Conservation (phyloP, 116 monocot species). For the Zostera marina region DNA sequence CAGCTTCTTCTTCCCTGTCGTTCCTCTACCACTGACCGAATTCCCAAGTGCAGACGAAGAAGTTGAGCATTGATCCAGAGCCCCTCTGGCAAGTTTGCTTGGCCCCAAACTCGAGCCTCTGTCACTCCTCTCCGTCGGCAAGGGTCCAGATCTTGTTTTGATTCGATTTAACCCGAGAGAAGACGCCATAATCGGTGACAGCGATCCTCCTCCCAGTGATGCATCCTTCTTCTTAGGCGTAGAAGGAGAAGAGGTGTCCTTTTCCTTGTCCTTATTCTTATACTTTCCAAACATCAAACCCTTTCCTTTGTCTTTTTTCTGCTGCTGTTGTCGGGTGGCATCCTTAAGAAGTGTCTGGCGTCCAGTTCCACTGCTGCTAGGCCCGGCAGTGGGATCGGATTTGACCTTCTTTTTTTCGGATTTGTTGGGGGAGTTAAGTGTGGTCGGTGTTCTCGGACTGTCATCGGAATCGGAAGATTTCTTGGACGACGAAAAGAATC, state of each 20-base stretch:
- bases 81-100: constrained; percentile 38
- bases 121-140: constrained; percentile 58
- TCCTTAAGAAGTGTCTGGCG: neutral
- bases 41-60: constrained; percentile 5
- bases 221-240: constrained; percentile 12
- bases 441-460: constrained; percentile 69
- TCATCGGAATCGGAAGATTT: constrained; percentile 26
- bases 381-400: constrained; percentile 12
- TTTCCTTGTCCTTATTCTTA: constrained; percentile 26
- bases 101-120: constrained; percentile 45
- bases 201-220: constrained; percentile 6
- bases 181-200: constrained; percentile 79
- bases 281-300: neutral
- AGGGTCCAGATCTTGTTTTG: constrained; percentile 97
- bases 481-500: constrained; percentile 41
- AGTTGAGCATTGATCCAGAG: constrained; percentile 11
- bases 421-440: constrained; percentile 38
- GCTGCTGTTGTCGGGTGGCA: constrained; percentile 15
- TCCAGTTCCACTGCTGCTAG: neutral
- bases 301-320: constrained; percentile 22
- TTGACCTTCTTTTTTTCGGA: constrained; percentile 84
- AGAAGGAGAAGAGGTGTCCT: constrained; percentile 9
- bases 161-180: constrained; percentile 85
- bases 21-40: neutral
- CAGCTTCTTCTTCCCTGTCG: constrained; percentile 44